Percentiles rank a stretch among this genome's conserved stretches.
Evolutionary conservation across 1,284 basidiomycete genomes (phyloP).

Genomic region (Ustilago tritici): DNA sequence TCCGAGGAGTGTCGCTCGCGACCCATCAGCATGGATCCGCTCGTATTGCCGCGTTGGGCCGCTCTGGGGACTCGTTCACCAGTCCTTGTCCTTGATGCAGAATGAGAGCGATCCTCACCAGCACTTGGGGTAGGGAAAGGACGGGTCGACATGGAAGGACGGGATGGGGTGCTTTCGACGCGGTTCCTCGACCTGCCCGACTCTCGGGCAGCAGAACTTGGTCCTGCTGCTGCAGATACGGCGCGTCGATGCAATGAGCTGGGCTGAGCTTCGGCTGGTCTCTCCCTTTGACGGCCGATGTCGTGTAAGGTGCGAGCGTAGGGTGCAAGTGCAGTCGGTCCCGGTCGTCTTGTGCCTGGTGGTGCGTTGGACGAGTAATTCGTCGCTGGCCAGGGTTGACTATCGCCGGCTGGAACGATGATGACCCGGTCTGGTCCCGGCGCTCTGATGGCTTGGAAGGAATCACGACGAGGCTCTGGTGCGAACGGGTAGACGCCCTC

Average conservation of each 20-base stretch:
- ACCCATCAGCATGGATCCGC: background rate
- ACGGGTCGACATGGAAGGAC: conserved; percentile 8
- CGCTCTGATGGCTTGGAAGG: conserved; percentile 27
- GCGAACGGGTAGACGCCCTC: conserved; percentile 15
- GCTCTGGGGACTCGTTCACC: conserved; percentile 12
- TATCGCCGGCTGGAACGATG: conserved; percentile 14
- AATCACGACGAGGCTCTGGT: conserved; percentile 9
- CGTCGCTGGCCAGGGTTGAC: background rate
- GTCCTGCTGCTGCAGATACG: background rate
- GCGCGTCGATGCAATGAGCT: conserved; percentile 13
- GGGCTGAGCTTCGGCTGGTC: conserved; percentile 6
- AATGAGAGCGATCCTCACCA: conserved; percentile 13
- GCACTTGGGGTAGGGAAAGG: conserved; percentile 10
- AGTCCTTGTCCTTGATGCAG: conserved; percentile 1
- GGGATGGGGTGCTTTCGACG: conserved; percentile 9
- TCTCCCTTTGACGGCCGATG: background rate
- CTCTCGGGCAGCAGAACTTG: background rate
- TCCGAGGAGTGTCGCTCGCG: conserved; percentile 14
- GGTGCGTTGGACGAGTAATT: conserved; percentile 3
- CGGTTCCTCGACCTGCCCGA: conserved; percentile 9
- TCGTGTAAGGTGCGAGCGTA: conserved; percentile 13
- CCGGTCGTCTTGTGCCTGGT: conserved; percentile 12
- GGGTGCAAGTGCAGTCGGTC: conserved; percentile 3
- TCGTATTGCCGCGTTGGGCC: background rate
- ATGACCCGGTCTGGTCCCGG: conserved; percentile 33